A percentile compares a stretch with the other conserved stretches of the same genome.
Evolutionary conservation across 495 filamentous ascomycete genomes (phyloP).

Genomic region (Thermochaetoides thermophila): DNA sequence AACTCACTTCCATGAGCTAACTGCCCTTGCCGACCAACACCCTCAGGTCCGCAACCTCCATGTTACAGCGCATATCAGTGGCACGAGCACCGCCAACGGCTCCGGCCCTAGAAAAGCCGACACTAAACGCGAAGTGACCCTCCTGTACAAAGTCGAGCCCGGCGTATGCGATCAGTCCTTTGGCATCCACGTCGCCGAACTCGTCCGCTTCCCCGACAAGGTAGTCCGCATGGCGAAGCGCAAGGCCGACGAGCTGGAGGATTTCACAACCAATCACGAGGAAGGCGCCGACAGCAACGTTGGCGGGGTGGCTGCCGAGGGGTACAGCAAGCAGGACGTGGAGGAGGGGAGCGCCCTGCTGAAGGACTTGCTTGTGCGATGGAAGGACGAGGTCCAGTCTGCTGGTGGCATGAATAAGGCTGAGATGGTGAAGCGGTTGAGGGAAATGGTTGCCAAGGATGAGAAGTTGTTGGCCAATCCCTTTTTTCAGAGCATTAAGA

Average conservation of each 20-base stretch:
- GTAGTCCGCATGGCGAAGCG: constrained; percentile 97
- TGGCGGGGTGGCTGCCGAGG: constrained; percentile 23
- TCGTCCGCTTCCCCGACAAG: constrained; percentile 94
- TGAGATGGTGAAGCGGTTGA: constrained; percentile 67
- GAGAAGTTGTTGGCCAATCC: constrained; percentile 61
- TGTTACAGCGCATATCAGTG: constrained; percentile 86
- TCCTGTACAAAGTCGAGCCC: constrained; percentile 90
- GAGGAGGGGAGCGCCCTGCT: constrained; percentile 79
- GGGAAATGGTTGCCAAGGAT: constrained; percentile 60
- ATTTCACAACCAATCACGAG: constrained; percentile 63
- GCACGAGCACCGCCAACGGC: constrained; percentile 21
- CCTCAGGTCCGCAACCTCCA: constrained; percentile 84
- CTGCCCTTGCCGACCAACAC: constrained; percentile 71
- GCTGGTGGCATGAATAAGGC: constrained; percentile 47
- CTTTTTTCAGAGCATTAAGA: constrained; percentile 79
- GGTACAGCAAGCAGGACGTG: constrained; percentile 67
- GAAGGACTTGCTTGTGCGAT: constrained; percentile 71
- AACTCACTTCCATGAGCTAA: constrained; percentile 97
- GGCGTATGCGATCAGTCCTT: constrained; percentile 95
- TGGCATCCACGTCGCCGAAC: constrained; percentile 94
- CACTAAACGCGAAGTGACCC: constrained; percentile 72
- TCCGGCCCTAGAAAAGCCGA: constrained; percentile 10
- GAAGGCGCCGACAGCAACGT: constrained; percentile 39
- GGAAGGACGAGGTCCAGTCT: constrained; percentile 78
- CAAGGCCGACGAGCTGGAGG: constrained; percentile 95